Conservation (phyloP, 106 monocot species). For the Iris macrosiphon region DNA sequence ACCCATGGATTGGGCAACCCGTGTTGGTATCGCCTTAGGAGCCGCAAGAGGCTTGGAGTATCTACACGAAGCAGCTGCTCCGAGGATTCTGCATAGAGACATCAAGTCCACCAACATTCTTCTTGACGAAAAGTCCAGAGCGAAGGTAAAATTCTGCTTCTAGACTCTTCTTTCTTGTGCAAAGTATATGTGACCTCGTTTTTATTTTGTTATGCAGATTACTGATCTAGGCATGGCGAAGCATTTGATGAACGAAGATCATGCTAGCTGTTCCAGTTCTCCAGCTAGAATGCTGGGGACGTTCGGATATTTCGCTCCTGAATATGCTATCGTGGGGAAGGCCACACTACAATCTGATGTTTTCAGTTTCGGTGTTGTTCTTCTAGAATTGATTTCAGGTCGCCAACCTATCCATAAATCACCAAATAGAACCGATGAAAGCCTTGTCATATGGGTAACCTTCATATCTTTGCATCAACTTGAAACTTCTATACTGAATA, state of each 20-base stretch:
- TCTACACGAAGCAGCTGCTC: slow-evolving; percentile 92
- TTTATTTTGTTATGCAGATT: slow-evolving; percentile 47
- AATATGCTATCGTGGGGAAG: slow-evolving; percentile 91
- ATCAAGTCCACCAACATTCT: slow-evolving; percentile 97
- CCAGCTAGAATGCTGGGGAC: slow-evolving; percentile 94
- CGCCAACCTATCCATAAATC: slow-evolving; percentile 68
- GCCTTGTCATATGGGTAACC: slow-evolving; percentile 92
- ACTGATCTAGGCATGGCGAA: slow-evolving; percentile 99
- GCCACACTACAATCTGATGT: slow-evolving; percentile 92
- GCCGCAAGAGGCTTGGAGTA: slow-evolving; percentile 91
- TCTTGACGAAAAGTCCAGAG: slow-evolving; percentile 60
- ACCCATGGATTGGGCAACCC: slow-evolving; percentile 64
- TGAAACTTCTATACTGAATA: too few species aligned
- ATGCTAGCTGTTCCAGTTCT: slow-evolving; percentile 62
- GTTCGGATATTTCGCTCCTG: slow-evolving; percentile 97
- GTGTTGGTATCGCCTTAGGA: slow-evolving; percentile 72
- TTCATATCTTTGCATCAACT: too few species aligned
- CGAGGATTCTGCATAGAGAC: slow-evolving; percentile 88
- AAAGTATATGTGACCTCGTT: too few species aligned
- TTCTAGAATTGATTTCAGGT: slow-evolving; percentile 87
- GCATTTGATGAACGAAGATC: slow-evolving; percentile 46
- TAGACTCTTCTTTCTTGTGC: too few species aligned
- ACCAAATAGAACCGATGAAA: slow-evolving; percentile 58
- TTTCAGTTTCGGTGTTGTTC: slow-evolving; percentile 94
- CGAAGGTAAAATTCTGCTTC: slow-evolving; percentile 70